Base-by-base conservation (phyloP, 2,329 filamentous ascomycete species). In the Fusarium keratoplasticum region DNA sequence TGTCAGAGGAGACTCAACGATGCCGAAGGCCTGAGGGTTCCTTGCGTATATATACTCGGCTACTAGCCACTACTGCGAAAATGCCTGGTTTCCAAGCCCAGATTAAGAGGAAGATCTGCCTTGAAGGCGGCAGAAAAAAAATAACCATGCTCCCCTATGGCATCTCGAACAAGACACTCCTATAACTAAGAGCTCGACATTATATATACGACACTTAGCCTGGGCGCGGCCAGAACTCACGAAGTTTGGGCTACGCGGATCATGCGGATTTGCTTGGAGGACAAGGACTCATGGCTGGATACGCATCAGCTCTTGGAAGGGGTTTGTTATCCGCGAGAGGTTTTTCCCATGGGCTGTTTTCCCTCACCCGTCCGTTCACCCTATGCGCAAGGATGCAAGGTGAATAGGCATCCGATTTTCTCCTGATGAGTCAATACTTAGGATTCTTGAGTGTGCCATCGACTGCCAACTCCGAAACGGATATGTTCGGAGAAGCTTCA, bases 101-200 rank as follows among this genome's bases (percentile, higher is more conserved):
- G 6, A 16, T 14, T 35, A 1, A 1, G 14, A 35, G 0, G 6
- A 16, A 35, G 14, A 6, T 35, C 14, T 35, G 33, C 14, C 6
- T 35, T 35, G 14, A 35, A 35, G 22, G 22, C 22, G 14, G 33
- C 0, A 35, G 33, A 16, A 3, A 35, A 14, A 16, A 3, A 35
- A 14, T 1, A 16, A 16, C 14, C 7, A 35, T 7, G 7, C 33
- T 35, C 14, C 11, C 20, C 6, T 14, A 4, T 42, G 3, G 40
- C 20, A 42, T 11, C 14, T 6, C 1, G n/a, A 22, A 0, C 20
- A 22, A 5, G 11, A 22, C 3, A 14, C 11, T 4, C 7, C 4
- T 6, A 7, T 22, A 11, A 22, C 13, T 2, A 42, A 6, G 40
- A 42, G 40, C 11, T 42, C 40, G n/a, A 22, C 11, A 42, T 42